Conservation (phyloP, 2,329 filamentous ascomycete genomes). For the Drechslerella dactyloides region DNA sequence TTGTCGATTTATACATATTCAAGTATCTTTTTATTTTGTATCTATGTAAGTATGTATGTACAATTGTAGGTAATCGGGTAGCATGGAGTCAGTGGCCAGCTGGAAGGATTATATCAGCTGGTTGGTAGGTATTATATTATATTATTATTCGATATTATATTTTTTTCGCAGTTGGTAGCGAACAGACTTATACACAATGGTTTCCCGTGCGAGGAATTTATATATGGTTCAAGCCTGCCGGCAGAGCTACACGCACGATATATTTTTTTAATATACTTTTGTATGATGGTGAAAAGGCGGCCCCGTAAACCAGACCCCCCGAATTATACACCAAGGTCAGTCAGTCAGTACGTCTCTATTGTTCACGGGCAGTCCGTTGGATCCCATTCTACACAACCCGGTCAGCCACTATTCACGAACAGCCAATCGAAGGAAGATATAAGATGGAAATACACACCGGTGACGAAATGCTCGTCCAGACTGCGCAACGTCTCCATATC, state of each 20-base stretch:
- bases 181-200: too few relatives aligned
- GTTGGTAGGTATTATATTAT: background rate
- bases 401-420: constrained; percentile 13
- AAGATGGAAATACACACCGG: constrained; percentile 62
- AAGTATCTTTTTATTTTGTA: too few relatives aligned
- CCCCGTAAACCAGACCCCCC: too few relatives aligned
- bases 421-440: constrained; percentile 23
- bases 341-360: background rate
- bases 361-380: constrained; percentile 59
- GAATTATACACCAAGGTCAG: too few relatives aligned
- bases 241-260: too few relatives aligned
- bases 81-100: background rate
- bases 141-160: constrained; percentile 9
- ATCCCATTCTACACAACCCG: constrained; percentile 59
- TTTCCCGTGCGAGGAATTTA: too few relatives aligned
- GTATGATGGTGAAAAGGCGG: too few relatives aligned
- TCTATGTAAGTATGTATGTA: background rate
- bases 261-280: background rate
- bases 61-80: background rate
- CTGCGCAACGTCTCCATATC: constrained; percentile 70
- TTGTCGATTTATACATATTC: too few relatives aligned
- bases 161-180: background rate
- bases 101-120: background rate
- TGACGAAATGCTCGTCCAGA: constrained; percentile 75
- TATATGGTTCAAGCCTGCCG: too few relatives aligned